These are phyloP conservation scores for Pythium coloratum DNA, from an alignment of 352 stramenopile genomes.

Conservation along the genomic window DNA sequence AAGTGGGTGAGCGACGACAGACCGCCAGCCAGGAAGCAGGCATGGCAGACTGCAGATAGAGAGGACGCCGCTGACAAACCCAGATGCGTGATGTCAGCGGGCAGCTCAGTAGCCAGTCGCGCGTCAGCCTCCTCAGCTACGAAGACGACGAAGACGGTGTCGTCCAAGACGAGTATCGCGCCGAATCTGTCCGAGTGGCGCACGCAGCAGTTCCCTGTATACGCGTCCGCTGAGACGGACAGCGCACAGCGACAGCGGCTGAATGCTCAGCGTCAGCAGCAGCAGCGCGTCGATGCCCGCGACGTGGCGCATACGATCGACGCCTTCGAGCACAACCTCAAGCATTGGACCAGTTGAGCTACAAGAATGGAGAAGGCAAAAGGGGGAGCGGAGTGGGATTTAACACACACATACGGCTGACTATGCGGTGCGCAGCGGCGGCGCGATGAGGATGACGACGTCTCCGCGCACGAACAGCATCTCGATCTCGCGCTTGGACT, in stretches of 20 bases:
- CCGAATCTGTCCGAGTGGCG: constrained; percentile 45
- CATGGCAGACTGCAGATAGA: constrained; percentile 16
- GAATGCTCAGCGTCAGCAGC: constrained; percentile 12
- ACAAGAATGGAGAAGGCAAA: not conserved
- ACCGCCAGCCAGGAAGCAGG: constrained; percentile 26
- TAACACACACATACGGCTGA: not conserved
- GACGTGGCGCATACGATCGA: constrained; percentile 41
- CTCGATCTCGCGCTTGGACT: constrained; percentile 94
- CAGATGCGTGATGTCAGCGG: not conserved
- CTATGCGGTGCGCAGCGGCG: constrained; percentile 92
- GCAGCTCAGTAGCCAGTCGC: not conserved
- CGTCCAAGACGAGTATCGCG: constrained; percentile 34
- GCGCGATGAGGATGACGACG: constrained; percentile 97
- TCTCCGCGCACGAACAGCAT: constrained; percentile 99
- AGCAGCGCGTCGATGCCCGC: constrained; percentile 23
- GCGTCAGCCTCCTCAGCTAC: not conserved
- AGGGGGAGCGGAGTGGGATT: not conserved
- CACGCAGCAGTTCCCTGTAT: constrained; percentile 30
- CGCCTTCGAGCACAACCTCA: constrained; percentile 43
- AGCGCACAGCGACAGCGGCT: not conserved
- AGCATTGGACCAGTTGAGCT: constrained; percentile 11
- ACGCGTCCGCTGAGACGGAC: constrained; percentile 6
- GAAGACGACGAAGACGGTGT: constrained; percentile 9
- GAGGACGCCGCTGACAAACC: not conserved
- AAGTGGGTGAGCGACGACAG: constrained; percentile 43